Evolutionary conservation across 768 basidiomycete genomes (phyloP), one percentile per base, ranked within the genome.

Genomic region (Ramaria rubella): DNA sequence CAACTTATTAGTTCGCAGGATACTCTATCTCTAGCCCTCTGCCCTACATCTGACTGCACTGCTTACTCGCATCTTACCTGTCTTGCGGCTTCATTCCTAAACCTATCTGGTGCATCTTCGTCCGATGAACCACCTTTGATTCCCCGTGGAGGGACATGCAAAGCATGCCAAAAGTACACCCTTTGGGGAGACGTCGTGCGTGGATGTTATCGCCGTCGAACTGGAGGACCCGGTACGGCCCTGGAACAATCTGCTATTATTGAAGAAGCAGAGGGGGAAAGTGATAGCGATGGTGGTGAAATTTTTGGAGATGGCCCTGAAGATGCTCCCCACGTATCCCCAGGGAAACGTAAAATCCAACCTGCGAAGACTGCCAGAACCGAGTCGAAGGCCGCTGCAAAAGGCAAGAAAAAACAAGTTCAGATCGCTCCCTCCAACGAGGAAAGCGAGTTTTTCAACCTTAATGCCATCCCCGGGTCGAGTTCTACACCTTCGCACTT

Each of bases 181-280:
- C 73, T 87, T 0, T 88, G 85, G 86, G 86, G 86, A 5, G 85
- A 88, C 61, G 66, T 88, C 21, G 69, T 87, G 27, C 75, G 79
- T 14, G 85, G 82, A 2, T 81, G 77, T 61, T 84, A 81, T 64
- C 74, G 84, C 17, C 75, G 84, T 26, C 68, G 66, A 23, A 60
- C 68, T 17, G 73, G 73, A 5, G 69, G 69, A n/a, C 63, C 64
- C 29, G 42, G 66, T 4, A 62, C 63, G 1, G 67, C 67, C 31
- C 33, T 61, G 8, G 68, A 66, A 24, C 61, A 72, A 19, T 49
- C 43, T 21, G 54, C 24, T 43, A 29, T 46, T 3, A 26, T 27
- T 44, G 30, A 50, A 56, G 55, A 59, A 53, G 52, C 31, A 3
- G 57, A 30, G 27, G 26, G 11, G 17, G 49, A 27, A 11, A 1